phyloP scores from a whole-genome alignment of 2,329 filamentous ascomycete genomes.

The Dryadomyces quercivorus region DNA sequence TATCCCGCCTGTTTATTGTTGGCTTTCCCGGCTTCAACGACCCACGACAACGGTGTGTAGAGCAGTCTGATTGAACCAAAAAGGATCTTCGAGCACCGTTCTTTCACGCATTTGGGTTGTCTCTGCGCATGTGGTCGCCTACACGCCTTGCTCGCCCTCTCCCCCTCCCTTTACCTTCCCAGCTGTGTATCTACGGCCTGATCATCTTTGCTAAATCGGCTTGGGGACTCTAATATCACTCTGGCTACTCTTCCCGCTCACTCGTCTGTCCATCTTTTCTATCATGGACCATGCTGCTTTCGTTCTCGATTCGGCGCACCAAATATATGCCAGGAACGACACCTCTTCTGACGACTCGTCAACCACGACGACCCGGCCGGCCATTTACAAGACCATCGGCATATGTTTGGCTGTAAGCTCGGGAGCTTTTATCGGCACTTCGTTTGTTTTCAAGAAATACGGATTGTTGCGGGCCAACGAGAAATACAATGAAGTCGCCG shows the following conservation, averaged over 20 bases:
- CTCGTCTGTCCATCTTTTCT: background rate
- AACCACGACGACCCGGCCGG: constrained; percentile 23
- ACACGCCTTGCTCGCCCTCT: background rate
- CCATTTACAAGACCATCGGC: constrained; percentile 71
- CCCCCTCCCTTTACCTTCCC: background rate
- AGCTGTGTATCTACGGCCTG: background rate
- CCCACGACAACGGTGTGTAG: too few species aligned
- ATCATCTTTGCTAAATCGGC: too few species aligned
- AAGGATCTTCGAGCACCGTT: background rate
- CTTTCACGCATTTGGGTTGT: background rate
- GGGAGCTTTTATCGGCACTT: constrained; percentile 84
- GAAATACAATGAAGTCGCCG: constrained; percentile 92
- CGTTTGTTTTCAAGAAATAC: constrained; percentile 91
- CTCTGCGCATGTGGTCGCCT: background rate
- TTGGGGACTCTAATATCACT: background rate
- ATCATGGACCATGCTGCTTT: constrained; percentile 18
- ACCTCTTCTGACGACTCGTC: constrained; percentile 7
- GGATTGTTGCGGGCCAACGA: constrained; percentile 85
- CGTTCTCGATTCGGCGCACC: constrained; percentile 20
- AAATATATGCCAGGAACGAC: constrained; percentile 30
- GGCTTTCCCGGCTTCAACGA: too few species aligned
- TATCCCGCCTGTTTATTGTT: too few species aligned
- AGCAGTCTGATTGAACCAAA: background rate
- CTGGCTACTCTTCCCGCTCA: background rate
- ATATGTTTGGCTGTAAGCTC: constrained; percentile 77